Evolutionary conservation across 2,329 filamentous ascomycete species (phyloP).

Genomic region (Diaporthe caulivora): DNA sequence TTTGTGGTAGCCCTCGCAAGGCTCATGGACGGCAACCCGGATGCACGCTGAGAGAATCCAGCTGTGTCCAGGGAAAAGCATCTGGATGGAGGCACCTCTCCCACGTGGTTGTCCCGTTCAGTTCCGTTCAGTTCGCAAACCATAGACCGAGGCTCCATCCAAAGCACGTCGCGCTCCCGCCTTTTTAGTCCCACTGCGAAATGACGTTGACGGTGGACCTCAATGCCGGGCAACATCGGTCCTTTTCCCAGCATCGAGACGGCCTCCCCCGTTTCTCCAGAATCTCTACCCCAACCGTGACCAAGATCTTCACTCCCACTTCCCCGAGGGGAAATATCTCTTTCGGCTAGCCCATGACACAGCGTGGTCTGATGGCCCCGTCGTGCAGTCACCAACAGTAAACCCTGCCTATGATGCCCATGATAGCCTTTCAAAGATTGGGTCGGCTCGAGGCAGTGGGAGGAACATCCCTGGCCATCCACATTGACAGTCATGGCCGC

Average conservation of each 20-base stretch:
- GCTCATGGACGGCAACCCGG: neutral
- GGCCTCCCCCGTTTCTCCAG: conserved; percentile 25
- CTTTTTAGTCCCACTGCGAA: neutral
- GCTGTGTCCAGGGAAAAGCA: neutral
- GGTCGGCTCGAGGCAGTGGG: conserved; percentile 1
- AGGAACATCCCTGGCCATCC: conserved; percentile 21
- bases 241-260: conserved; percentile 8
- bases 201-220: conserved; percentile 33
- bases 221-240: conserved; percentile 17
- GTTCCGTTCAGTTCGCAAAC: neutral
- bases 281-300: conserved; percentile 4
- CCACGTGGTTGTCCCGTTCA: no score
- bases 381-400: conserved; percentile 8
- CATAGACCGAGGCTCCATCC: neutral
- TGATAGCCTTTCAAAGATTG: neutral
- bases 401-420: neutral
- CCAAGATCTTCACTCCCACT: conserved; percentile 17
- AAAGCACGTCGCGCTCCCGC: conserved; percentile 10
- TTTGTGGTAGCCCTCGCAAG: neutral
- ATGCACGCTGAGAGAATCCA: neutral
- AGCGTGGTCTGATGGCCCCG: neutral
- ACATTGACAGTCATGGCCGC: conserved; percentile 1
- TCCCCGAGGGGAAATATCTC: conserved; percentile 29
- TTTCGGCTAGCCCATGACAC: conserved; percentile 21
- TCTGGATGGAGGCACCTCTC: neutral